These are phyloP conservation scores for Fusarium sp. DNA, from an alignment of 2,329 filamentous ascomycete species.

Conservation along the genomic window DNA sequence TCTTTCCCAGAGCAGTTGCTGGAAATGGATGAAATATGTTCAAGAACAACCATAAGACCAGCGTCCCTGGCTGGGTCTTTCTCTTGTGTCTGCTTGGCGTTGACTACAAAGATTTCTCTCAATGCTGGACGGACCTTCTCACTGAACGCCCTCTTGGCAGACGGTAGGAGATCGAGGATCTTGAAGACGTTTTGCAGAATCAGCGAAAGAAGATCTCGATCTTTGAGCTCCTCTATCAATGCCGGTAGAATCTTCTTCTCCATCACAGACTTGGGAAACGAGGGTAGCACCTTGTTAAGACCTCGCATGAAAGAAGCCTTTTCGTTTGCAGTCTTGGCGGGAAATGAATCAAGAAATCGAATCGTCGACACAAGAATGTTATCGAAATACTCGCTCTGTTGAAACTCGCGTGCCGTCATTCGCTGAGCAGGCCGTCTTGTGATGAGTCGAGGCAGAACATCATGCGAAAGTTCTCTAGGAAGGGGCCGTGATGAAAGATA, in stretches of 20 bases:
- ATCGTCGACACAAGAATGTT: constrained; percentile 97
- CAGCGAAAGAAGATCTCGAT: constrained; percentile 82
- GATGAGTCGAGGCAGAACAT: constrained; percentile 85
- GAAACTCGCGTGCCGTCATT: constrained; percentile 88
- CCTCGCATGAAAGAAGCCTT: constrained; percentile 93
- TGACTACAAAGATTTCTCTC: constrained; percentile 80
- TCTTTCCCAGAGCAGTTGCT: constrained; percentile 88
- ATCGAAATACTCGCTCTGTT: constrained; percentile 95
- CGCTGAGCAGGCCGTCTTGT: constrained; percentile 87
- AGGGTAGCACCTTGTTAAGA: constrained; percentile 83
- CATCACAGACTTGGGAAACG: constrained; percentile 91
- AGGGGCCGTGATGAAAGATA: constrained; percentile 82
- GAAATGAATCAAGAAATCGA: constrained; percentile 89
- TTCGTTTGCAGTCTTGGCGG: constrained; percentile 89
- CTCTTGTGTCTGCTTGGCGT: constrained; percentile 67
- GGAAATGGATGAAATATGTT: constrained; percentile 79
- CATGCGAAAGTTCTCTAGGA: constrained; percentile 77
- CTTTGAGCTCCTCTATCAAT: constrained; percentile 91
- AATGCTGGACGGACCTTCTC: constrained; percentile 87
- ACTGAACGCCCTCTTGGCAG: constrained; percentile 78
- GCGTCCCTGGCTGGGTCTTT: constrained; percentile 86
- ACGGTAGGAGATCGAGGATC: constrained; percentile 81
- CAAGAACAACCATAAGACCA: constrained; percentile 88
- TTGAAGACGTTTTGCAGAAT: constrained; percentile 94
- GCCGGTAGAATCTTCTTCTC: constrained; percentile 94